Percentiles rank a stretch among this genome's conserved stretches.
These are phyloP conservation scores for Nothophaeocryptopus gaeumannii DNA, from an alignment of 2,329 filamentous ascomycete species.

Conservation along the genomic window DNA sequence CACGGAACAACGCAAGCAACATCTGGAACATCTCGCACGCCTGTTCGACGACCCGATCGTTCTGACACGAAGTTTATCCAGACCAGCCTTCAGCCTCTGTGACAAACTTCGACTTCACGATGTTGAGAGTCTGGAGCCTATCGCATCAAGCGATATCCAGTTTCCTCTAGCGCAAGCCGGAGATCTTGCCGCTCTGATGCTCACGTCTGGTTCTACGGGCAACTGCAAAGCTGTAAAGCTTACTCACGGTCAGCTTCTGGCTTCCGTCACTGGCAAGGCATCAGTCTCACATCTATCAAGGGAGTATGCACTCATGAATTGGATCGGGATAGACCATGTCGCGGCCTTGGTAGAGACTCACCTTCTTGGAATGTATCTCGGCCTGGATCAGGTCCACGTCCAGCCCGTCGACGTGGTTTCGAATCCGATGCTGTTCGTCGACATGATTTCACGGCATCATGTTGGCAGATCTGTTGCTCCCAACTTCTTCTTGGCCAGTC, in stretches of 20 bases:
- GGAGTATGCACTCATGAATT: conserved; percentile 39
- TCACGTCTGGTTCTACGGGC: conserved; percentile 22
- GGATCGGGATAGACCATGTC: conserved; percentile 55
- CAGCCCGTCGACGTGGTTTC: conserved; percentile 40
- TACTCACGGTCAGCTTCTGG: conserved; percentile 26
- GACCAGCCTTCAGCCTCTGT: not conserved
- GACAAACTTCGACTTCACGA: not conserved
- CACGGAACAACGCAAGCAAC: conserved; percentile 26
- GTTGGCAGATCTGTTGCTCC: conserved; percentile 47
- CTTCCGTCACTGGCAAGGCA: conserved; percentile 10
- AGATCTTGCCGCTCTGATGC: conserved; percentile 17
- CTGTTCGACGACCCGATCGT: conserved; percentile 6
- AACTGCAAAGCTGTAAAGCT: conserved; percentile 27
- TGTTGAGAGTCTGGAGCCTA: conserved; percentile 1
- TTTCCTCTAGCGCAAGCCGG: conserved; percentile 17
- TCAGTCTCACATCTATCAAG: not conserved
- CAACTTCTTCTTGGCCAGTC: conserved; percentile 39
- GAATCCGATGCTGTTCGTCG: conserved; percentile 40
- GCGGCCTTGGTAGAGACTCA: conserved; percentile 54
- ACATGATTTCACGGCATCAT: conserved; percentile 40
- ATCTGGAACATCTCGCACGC: conserved; percentile 29
- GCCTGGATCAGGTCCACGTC: conserved; percentile 48
- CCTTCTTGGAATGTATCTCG: conserved; percentile 45
- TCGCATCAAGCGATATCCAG: not conserved
- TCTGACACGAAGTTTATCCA: conserved; percentile 7